These are phyloP conservation scores for Dalbergia oliveri DNA, from an alignment of 306 rosid genomes.

Conservation along the genomic window DNA sequence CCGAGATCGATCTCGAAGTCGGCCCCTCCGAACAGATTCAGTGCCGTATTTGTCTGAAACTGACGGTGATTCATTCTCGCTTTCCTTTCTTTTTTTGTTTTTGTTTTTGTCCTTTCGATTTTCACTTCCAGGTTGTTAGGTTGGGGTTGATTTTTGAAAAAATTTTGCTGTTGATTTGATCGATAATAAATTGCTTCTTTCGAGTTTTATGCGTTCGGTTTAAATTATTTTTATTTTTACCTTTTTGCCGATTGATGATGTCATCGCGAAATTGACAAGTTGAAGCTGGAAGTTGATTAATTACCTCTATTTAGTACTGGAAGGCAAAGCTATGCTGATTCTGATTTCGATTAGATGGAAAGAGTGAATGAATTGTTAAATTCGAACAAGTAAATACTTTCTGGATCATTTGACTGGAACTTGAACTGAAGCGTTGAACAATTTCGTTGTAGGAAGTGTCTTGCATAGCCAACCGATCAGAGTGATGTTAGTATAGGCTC, in stretches of 20 bases:
- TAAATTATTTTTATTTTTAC: neutral
- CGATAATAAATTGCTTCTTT: neutral
- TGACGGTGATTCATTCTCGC: slow-evolving; percentile 67
- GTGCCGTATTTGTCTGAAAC: slow-evolving; percentile 99
- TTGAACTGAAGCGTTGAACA: neutral
- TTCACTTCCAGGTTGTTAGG: slow-evolving; percentile 41
- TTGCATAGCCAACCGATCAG: no score
- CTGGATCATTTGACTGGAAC: slow-evolving; percentile 11
- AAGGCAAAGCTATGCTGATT: neutral
- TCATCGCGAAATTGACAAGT: neutral
- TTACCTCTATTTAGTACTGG: neutral
- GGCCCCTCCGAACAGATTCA: slow-evolving; percentile 97
- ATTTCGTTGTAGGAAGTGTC: no score
- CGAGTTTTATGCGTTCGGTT: neutral
- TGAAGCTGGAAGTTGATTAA: neutral
- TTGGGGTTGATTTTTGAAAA: slow-evolving; percentile 30
- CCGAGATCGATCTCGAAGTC: slow-evolving; percentile 97
- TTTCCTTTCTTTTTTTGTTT: neutral
- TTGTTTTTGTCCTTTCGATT: neutral
- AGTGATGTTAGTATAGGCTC: no score
- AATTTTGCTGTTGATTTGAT: neutral
- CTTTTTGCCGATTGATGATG: slow-evolving; percentile 4
- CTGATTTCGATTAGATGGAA: neutral
- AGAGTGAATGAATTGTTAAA: slow-evolving; percentile 2
- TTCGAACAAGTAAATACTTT: neutral